Base-by-base conservation (phyloP, 768 basidiomycete species). In the Rhizopogon vesiculosus region DNA sequence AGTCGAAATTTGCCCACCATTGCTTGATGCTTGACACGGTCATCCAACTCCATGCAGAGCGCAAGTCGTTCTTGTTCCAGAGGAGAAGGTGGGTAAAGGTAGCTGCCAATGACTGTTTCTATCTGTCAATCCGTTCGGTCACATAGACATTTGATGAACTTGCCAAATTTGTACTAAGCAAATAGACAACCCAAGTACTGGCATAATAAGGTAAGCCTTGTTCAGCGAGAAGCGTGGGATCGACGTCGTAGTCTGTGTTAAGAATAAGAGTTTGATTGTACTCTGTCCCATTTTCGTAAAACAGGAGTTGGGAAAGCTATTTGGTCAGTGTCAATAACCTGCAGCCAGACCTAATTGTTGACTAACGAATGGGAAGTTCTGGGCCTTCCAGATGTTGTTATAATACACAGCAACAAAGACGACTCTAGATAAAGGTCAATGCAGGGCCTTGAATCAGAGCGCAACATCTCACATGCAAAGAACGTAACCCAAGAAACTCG, bases 331-430 rank as follows among this genome's bases (percentile, higher is more conserved):
- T 18, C 18, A 38, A 62, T 62, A 43, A 64, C 12, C 35, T 38
- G 35, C 35, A 38, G 13, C 35, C 12, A 13, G 35, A 38, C 13
- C 35, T 38, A 10, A 38, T 38, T 38, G 35, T 38, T 5, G 35
- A 53, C 66, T 35, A 61, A 76, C 74, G 69, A 84, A 84, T 1
- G 85, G 85, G 71, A 86, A 84, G 61, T 73, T 78, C 61, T 81
- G 77, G 1, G 77, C 78, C 44, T 78, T 66, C 84, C 84, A 86
- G 10, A 76, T 68, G 56, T 87, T 85, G 42, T 65, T 73, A 10
- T 75, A 76, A 59, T 72, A 80, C 3, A 74, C 60, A 0, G 67
- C 15, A 19, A 52, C 72, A 59, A 57, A 77, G 68, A 67, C 71
- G 60, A 56, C 69, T 61, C 63, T 64, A 38, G 12, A 38, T 10